Evolutionary conservation across 1,284 basidiomycete genomes (phyloP).

Genomic region (Trichosporon sp.): DNA sequence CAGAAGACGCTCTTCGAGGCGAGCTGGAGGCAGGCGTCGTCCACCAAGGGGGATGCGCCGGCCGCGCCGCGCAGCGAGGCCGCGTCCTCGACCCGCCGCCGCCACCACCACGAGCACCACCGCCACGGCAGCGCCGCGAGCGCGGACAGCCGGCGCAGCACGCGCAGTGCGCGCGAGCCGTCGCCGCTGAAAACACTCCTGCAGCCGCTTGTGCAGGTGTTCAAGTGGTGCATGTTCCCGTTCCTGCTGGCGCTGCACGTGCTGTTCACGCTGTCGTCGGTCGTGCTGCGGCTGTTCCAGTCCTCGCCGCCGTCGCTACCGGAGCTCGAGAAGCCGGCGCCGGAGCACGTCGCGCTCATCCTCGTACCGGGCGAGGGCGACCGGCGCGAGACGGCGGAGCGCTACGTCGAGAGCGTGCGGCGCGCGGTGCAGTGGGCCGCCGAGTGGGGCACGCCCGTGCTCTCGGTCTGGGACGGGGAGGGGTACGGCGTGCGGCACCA

Average conservation of each 20-base stretch:
- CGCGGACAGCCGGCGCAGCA: not conserved
- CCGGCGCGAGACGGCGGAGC: conserved; percentile 8
- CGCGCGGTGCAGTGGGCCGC: conserved; percentile 30
- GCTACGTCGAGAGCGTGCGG: conserved; percentile 27
- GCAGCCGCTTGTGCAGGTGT: not conserved
- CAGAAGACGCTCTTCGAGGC: not conserved
- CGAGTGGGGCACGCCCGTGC: conserved; percentile 29
- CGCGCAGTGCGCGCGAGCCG: not conserved
- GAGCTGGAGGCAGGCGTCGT: not conserved
- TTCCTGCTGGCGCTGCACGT: conserved; percentile 34
- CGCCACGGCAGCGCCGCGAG: not conserved
- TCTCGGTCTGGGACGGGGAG: conserved; percentile 33
- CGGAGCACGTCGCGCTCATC: conserved; percentile 24
- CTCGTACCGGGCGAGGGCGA: conserved; percentile 16
- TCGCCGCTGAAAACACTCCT: not conserved
- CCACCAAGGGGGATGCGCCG: not conserved
- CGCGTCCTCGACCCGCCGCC: not conserved
- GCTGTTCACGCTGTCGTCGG: conserved; percentile 33
- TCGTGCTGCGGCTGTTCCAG: conserved; percentile 34
- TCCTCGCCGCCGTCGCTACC: conserved; percentile 10
- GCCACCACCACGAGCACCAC: not conserved
- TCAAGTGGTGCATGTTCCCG: conserved; percentile 23
- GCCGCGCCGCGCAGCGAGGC: not conserved
- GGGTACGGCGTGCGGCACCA: conserved; percentile 15
- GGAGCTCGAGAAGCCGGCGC: conserved; percentile 15